Base-by-base conservation (phyloP, 495 filamentous ascomycete species). In the Margaritispora aquatica region DNA sequence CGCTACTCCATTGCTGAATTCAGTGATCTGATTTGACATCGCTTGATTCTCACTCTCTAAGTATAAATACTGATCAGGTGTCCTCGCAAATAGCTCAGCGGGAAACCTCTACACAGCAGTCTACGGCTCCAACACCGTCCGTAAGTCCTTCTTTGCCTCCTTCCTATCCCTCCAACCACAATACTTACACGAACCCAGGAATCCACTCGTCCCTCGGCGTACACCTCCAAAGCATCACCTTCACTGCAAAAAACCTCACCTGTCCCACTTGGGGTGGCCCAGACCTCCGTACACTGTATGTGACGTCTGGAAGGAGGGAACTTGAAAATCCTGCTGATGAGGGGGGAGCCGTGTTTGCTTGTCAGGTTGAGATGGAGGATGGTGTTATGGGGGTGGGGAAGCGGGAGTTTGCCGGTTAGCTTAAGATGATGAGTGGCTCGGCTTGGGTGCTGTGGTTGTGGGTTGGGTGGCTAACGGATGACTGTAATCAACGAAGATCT, bases 251-350 rank as follows among this genome's bases (percentile, higher is more conserved):
- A 26, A 54, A 57, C 19, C 23, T 62, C 29, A 62, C 54, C 1
- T 62, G 60, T 49, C 60, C 60, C 4, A 58, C 60, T 4, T 62
- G 60, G 60, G 55, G 54, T 26, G 60, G 60, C 2, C 34, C 47
- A 23, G 50, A 62, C n/a, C 48, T 58, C 13, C 36, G 58, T 23
- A 58, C 27, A 1, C 48, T 62, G 26, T 62, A 54, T 26, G 47
- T 61, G 7, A 61, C 58, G 1, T 61, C 58, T 19, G 60, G 49
- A 19, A 36, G 22, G 0, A 36, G 52, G 26, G 26, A 26, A 11
- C 15, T 13, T 36, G 17, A 8, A 44, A 41, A 31, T 3, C 36
- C 17, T 1, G 21, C 36, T 22, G 60, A 62, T 29, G 54, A 62
- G 31, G 60, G 60, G 1, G 60, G 60, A 0, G 24, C 34, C 22